Evolutionary conservation across 2,329 filamentous ascomycete genomes (phyloP).

Genomic region (Penicillium italicum): DNA sequence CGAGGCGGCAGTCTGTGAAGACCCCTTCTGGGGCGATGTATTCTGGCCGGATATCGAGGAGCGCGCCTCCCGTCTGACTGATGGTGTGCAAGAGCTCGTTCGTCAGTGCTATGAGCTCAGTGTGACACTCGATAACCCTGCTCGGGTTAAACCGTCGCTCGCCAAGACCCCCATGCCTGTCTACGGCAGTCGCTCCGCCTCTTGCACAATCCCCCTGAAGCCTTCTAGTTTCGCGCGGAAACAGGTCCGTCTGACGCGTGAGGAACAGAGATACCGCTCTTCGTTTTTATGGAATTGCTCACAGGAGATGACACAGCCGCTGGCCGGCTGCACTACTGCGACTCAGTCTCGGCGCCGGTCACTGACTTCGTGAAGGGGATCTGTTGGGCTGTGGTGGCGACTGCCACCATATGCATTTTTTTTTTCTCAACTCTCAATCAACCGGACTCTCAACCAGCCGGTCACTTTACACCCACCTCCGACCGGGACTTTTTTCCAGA

Average conservation of each 20-base stretch:
- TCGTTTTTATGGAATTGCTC: constrained; percentile 26
- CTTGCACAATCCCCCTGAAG: constrained; percentile 26
- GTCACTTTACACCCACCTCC: not conserved
- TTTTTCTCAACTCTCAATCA: not conserved
- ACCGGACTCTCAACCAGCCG: not conserved
- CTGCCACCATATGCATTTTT: not conserved
- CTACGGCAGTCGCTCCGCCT: constrained; percentile 21
- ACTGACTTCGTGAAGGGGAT: constrained; percentile 20
- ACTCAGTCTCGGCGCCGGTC: constrained; percentile 25
- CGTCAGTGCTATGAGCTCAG: constrained; percentile 40
- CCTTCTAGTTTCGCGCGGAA: constrained; percentile 32
- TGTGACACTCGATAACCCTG: constrained; percentile 23
- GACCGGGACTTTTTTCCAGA: not conserved
- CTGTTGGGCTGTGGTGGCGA: not conserved
- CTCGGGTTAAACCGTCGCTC: constrained; percentile 16
- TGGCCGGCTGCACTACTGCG: constrained; percentile 12
- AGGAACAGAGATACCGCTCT: constrained; percentile 34
- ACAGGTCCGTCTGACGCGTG: constrained; percentile 31
- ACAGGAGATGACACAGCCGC: constrained; percentile 19
- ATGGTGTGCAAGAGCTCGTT: constrained; percentile 39
- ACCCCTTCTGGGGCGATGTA: constrained; percentile 43
- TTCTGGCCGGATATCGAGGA: constrained; percentile 44
- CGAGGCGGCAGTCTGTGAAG: constrained; percentile 40
- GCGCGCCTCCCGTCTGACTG: constrained; percentile 37
- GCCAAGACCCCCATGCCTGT: constrained; percentile 15